Conservation (phyloP, 805 yeast genomes). For the Saccharomycopsis sp. region DNA sequence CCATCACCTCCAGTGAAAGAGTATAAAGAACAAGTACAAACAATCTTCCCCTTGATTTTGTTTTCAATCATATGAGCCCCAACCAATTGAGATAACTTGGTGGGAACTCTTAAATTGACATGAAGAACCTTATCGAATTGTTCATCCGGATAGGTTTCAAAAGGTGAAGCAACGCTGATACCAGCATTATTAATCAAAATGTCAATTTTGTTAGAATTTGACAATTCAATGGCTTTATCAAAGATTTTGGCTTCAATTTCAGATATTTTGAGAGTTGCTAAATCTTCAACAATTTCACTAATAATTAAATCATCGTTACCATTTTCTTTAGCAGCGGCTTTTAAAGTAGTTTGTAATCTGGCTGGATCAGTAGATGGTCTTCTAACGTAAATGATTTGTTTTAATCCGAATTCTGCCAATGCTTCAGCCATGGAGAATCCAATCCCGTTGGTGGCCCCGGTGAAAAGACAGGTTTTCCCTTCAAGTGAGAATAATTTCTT, state of each 20-base stretch:
- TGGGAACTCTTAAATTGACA: slow-evolving; percentile 30
- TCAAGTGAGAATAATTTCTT: slow-evolving; percentile 30
- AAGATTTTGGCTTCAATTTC: slow-evolving; percentile 20
- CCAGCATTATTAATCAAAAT: slow-evolving; percentile 29
- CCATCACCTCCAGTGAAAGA: slow-evolving; percentile 31
- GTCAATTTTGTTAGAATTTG: slow-evolving; percentile 24
- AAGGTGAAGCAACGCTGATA: slow-evolving; percentile 5
- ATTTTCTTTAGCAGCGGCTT: slow-evolving; percentile 15
- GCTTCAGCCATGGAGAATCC: slow-evolving; percentile 33
- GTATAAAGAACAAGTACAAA: slow-evolving; percentile 32
- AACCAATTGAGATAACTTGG: slow-evolving; percentile 27
- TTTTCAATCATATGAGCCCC: slow-evolving; percentile 28
- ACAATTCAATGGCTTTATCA: slow-evolving; percentile 20
- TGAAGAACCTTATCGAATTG: slow-evolving; percentile 30
- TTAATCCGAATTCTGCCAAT: slow-evolving; percentile 34
- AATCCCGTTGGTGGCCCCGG: slow-evolving; percentile 35
- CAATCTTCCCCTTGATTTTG: slow-evolving; percentile 29
- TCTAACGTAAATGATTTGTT: slow-evolving; percentile 29
- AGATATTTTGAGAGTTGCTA: slow-evolving; percentile 17
- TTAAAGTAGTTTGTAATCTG: slow-evolving; percentile 18
- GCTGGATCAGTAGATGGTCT: slow-evolving; percentile 22
- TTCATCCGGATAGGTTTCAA: slow-evolving; percentile 26
- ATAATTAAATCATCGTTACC: slow-evolving; percentile 19
- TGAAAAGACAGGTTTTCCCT: slow-evolving; percentile 33
- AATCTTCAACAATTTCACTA: slow-evolving; percentile 21